phyloP scores from a whole-genome alignment of 305 asterid genomes.

The Ilex paraguariensis region DNA sequence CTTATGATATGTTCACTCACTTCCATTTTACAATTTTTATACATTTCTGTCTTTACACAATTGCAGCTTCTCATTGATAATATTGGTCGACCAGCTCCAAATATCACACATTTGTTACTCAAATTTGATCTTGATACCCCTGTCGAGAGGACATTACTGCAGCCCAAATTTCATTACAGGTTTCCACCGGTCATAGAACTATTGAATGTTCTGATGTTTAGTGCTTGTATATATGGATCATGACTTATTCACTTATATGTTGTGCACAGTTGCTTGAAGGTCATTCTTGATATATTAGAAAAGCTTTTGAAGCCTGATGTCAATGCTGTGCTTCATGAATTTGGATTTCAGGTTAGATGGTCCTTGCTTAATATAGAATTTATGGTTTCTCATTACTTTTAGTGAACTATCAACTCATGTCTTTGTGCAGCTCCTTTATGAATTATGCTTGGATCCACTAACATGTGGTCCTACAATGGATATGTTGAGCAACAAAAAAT shows the following conservation, averaged over 20 bases:
- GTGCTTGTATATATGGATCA: slow-evolving; percentile 7
- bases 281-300: slow-evolving; percentile 83
- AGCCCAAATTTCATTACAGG: slow-evolving; percentile 97
- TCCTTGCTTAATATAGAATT: slow-evolving; percentile 8
- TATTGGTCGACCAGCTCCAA: slow-evolving; percentile 81
- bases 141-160: slow-evolving; percentile 78
- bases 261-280: slow-evolving; percentile 82
- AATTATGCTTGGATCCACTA: slow-evolving; percentile 79
- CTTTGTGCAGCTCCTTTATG: slow-evolving; percentile 75
- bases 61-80: slow-evolving; percentile 93
- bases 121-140: slow-evolving; percentile 81
- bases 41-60: background rate
- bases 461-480: slow-evolving; percentile 82
- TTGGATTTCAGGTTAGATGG: slow-evolving; percentile 79
- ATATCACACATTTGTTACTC: slow-evolving; percentile 79
- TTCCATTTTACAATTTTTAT: too few relatives aligned
- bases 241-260: slow-evolving; percentile 11
- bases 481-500: slow-evolving; percentile 71
- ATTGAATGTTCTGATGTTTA: slow-evolving; percentile 4
- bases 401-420: slow-evolving; percentile 21
- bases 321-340: slow-evolving; percentile 91
- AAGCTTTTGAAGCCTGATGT: slow-evolving; percentile 74
- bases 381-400: slow-evolving; percentile 13
- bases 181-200: slow-evolving; percentile 8
- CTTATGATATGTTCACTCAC: background rate